Evolutionary conservation across 140 eudicot genomes (phyloP).

Genomic region (Cichorium intybus): DNA sequence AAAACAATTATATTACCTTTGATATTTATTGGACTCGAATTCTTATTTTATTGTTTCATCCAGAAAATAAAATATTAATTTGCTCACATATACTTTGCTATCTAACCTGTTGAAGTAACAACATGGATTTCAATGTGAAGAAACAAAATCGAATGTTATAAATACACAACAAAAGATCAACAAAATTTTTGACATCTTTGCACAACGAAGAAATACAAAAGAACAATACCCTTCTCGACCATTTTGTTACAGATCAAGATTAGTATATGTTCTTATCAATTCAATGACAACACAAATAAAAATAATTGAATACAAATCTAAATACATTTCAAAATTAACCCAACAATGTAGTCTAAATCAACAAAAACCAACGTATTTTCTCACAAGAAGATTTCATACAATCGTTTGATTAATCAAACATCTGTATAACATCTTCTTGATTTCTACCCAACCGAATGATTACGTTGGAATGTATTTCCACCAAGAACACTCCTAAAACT

Average conservation of each 20-base stretch:
- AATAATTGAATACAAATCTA: neutral
- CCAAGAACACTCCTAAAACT: constrained; percentile 48
- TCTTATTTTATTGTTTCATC: too few species aligned
- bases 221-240: neutral
- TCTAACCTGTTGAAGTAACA: too few species aligned
- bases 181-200: constrained; percentile 17
- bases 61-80: too few species aligned
- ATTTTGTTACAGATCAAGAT: constrained; percentile 6
- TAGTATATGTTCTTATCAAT: constrained; percentile 13
- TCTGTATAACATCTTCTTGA: constrained; percentile 21
- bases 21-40: too few species aligned
- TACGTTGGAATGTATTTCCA: constrained; percentile 19
- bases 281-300: neutral
- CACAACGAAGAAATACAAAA: constrained; percentile 23
- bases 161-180: too few species aligned
- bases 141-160: neutral
- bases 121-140: too few species aligned
- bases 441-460: constrained; percentile 34
- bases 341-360: constrained; percentile 29
- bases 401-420: constrained; percentile 29
- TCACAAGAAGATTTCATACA: constrained; percentile 23
- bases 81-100: too few species aligned
- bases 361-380: neutral
- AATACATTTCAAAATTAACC: constrained; percentile 20
- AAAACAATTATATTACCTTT: too few species aligned